Conservation (phyloP, 345 rosid genomes). For the Arabidopsis thaliana region TAIR10.1 NC_003074.8:22291501-22292000, state of each 20-base stretch:
- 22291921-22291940: neutral
- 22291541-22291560: conserved; percentile 16
- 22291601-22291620: conserved; percentile 41
- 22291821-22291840: too few species aligned
- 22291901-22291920: neutral
- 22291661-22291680: conserved; percentile 6
- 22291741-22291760: neutral
- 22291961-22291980: neutral
- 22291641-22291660: conserved; percentile 28
- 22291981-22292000: neutral
- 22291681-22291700: conserved; percentile 3
- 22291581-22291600: conserved; percentile 14
- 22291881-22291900: neutral
- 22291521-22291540: conserved; percentile 27
- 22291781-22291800: too few species aligned
- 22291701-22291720: too few species aligned
- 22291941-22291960: neutral
- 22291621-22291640: conserved; percentile 25
- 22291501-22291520: conserved; percentile 24
- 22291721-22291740: neutral
- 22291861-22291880: neutral
- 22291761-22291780: neutral
- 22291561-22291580: conserved; percentile 16
- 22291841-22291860: neutral
- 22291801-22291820: neutral